phyloP scores from a whole-genome alignment of 2,329 filamentous ascomycete species.

The Xylaria hypoxylon region DNA sequence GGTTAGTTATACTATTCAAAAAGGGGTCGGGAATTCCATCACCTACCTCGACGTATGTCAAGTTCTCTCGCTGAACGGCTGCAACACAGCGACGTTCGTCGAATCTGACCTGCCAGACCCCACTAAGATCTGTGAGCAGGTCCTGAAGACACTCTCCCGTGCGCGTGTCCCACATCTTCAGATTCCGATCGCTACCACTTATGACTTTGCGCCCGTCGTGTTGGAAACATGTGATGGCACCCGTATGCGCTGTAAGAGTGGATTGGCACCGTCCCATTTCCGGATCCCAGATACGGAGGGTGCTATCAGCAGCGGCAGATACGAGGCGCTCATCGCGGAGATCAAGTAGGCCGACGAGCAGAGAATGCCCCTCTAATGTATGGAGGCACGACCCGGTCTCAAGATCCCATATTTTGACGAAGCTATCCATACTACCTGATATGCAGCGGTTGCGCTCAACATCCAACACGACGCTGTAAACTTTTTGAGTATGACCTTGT shows the following conservation, averaged over 20 bases:
- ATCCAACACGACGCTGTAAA: slow-evolving; percentile 96
- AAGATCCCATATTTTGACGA: slow-evolving; percentile 97
- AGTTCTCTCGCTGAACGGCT: slow-evolving; percentile 89
- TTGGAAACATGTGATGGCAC: slow-evolving; percentile 98
- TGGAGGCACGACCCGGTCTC: slow-evolving; percentile 86
- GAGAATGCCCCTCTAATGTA: slow-evolving; percentile 91
- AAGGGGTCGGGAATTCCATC: neutral
- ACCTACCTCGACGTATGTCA: slow-evolving; percentile 95
- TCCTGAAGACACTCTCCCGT: slow-evolving; percentile 94
- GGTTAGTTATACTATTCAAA: slow-evolving; percentile 49
- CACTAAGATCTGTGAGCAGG: slow-evolving; percentile 89
- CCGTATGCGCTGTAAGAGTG: slow-evolving; percentile 91
- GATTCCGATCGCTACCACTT: slow-evolving; percentile 90
- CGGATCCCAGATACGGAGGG: slow-evolving; percentile 95
- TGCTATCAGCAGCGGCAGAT: slow-evolving; percentile 94
- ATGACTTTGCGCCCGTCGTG: slow-evolving; percentile 98
- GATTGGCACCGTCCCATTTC: slow-evolving; percentile 91
- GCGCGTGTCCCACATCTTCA: slow-evolving; percentile 98
- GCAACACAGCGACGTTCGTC: slow-evolving; percentile 95
- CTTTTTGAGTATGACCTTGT: slow-evolving; percentile 89
- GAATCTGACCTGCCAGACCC: slow-evolving; percentile 99
- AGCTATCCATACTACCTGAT: slow-evolving; percentile 97
- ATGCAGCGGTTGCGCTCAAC: slow-evolving; percentile 94
- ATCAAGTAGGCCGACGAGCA: slow-evolving; percentile 91
- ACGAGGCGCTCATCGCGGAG: slow-evolving; percentile 90